These are phyloP conservation scores for Pichia terricola DNA, from an alignment of 1,139 yeast species.

Conservation along the genomic window DNA sequence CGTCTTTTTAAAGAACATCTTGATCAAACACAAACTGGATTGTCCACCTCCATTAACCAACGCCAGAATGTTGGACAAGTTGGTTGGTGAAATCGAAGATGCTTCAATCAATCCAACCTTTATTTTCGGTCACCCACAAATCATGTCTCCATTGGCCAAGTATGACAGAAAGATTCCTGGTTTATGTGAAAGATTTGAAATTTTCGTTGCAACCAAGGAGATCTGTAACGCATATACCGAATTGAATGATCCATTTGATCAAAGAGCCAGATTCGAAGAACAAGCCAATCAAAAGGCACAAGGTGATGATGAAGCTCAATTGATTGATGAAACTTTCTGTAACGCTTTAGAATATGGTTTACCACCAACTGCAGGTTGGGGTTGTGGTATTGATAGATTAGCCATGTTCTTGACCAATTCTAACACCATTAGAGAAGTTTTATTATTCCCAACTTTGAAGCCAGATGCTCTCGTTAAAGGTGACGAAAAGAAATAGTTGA, in stretches of 20 bases:
- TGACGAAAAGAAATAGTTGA: conserved; percentile 19
- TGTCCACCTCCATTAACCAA: conserved; percentile 96
- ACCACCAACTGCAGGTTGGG: conserved; percentile 99
- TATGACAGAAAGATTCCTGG: conserved; percentile 89
- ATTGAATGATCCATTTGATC: conserved; percentile 97
- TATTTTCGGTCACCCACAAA: conserved; percentile 97
- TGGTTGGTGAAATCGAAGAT: conserved; percentile 93
- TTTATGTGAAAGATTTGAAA: conserved; percentile 96
- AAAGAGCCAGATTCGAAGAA: conserved; percentile 94
- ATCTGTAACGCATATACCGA: conserved; percentile 98
- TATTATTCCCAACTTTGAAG: conserved; percentile 96
- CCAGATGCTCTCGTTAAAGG: conserved; percentile 52
- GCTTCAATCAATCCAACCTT: conserved; percentile 93
- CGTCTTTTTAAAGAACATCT: conserved; percentile 72
- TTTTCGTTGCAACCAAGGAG: conserved; percentile 96
- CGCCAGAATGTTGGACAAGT: conserved; percentile 97
- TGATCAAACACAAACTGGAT: conserved; percentile 74
- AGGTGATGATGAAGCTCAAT: conserved; percentile 98
- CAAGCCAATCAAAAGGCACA: conserved; percentile 98
- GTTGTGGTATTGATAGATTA: conserved; percentile 96
- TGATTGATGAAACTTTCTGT: conserved; percentile 93
- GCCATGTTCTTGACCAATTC: conserved; percentile 97
- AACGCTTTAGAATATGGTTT: conserved; percentile 96
- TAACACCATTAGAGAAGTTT: conserved; percentile 94
- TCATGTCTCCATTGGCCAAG: conserved; percentile 99